These are phyloP conservation scores for Stylosanthes scabra DNA, from an alignment of 331 rosid genomes.

Conservation along the genomic window DNA sequence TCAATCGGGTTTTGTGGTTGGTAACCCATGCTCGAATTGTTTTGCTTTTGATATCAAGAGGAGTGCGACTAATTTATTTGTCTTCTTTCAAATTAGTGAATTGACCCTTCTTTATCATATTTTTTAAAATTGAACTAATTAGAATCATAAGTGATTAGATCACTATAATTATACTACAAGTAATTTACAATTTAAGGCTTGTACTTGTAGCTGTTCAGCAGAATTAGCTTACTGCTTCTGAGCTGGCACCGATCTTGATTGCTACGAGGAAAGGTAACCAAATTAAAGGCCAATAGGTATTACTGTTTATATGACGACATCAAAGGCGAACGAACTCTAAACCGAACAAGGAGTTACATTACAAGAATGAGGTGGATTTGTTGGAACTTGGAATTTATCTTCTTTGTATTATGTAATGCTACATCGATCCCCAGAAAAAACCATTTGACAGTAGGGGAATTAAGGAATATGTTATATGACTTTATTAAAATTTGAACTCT, in stretches of 20 bases:
- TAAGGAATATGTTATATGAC: background rate
- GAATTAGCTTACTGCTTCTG: conserved; percentile 8
- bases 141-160: too few species aligned
- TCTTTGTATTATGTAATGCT: background rate
- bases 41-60: background rate
- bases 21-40: background rate
- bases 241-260: conserved; percentile 14
- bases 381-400: background rate
- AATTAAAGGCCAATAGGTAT: background rate
- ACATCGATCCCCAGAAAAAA: background rate
- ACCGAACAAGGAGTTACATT: background rate
- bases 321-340: background rate
- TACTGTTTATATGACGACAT: background rate
- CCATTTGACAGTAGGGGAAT: background rate
- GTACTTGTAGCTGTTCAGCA: conserved; percentile 20
- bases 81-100: background rate
- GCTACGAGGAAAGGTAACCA: background rate
- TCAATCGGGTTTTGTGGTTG: background rate
- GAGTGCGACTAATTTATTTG: background rate
- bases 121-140: background rate
- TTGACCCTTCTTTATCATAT: background rate
- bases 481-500: too few species aligned
- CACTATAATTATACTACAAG: background rate
- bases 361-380: background rate
- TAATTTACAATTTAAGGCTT: background rate